These are phyloP conservation scores for Ganoderma sp. DNA, from an alignment of 1,284 basidiomycete species.

Conservation along the genomic window DNA sequence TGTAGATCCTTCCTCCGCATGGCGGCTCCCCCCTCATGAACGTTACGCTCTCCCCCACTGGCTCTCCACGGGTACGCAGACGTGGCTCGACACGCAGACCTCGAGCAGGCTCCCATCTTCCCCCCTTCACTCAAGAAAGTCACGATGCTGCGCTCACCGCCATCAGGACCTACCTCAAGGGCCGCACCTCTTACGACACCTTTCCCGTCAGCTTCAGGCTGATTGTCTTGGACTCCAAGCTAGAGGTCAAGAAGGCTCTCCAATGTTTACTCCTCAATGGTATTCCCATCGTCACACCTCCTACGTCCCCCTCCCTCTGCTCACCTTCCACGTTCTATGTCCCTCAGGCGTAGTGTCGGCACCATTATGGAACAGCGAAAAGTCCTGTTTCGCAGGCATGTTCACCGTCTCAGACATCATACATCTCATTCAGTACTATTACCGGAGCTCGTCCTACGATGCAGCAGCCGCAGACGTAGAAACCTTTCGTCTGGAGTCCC, in stretches of 20 bases:
- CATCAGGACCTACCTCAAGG: constrained; percentile 85
- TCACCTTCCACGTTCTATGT: constrained; percentile 12
- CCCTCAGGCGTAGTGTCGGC: constrained; percentile 92
- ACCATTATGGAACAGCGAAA: constrained; percentile 96
- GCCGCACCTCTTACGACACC: constrained; percentile 90
- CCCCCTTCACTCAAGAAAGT: constrained; percentile 61
- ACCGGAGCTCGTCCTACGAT: constrained; percentile 86
- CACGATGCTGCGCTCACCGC: constrained; percentile 79
- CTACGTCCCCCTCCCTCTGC: constrained; percentile 9
- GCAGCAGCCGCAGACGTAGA: constrained; percentile 92
- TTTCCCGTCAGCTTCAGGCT: constrained; percentile 96
- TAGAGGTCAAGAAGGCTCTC: constrained; percentile 92
- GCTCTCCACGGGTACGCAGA: constrained; percentile 47
- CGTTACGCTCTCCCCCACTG: constrained; percentile 45
- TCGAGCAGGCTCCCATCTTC: constrained; percentile 65
- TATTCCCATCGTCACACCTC: constrained; percentile 39
- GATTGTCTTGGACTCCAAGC: constrained; percentile 94
- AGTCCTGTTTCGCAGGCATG: constrained; percentile 92
- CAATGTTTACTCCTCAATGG: constrained; percentile 90
- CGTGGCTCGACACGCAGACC: constrained; percentile 52
- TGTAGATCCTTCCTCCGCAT: constrained; percentile 29
- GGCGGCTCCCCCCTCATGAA: constrained; percentile 44
- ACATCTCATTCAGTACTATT: constrained; percentile 97
- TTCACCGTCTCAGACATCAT: constrained; percentile 96
- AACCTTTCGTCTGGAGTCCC: constrained; percentile 87